Conservation (phyloP, 1,284 basidiomycete genomes). For the Cutaneotrichosporon sp. region DNA sequence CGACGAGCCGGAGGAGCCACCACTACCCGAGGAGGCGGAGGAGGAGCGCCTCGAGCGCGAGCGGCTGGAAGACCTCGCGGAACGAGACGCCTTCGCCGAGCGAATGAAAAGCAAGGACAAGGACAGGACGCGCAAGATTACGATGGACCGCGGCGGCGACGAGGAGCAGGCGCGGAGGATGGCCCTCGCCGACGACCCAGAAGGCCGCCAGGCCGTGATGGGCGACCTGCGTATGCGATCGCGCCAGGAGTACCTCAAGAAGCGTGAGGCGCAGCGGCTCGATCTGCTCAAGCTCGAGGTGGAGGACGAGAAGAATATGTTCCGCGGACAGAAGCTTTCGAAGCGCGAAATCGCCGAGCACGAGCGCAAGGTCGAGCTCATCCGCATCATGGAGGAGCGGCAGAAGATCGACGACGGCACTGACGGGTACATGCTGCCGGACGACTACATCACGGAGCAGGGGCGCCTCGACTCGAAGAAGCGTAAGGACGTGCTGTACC, state of each 20-base stretch:
- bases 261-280: constrained; percentile 93
- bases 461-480: constrained; percentile 98
- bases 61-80: constrained; percentile 73
- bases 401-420: constrained; percentile 89
- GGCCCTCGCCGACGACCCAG: constrained; percentile 79
- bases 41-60: constrained; percentile 71
- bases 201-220: constrained; percentile 74
- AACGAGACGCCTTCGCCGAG: constrained; percentile 90
- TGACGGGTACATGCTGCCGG: constrained; percentile 91
- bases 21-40: constrained; percentile 60
- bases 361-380: constrained; percentile 88
- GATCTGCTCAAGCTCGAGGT: constrained; percentile 92
- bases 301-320: constrained; percentile 84
- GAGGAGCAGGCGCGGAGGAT: constrained; percentile 80
- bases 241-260: constrained; percentile 91
- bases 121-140: constrained; percentile 82
- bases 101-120: constrained; percentile 81
- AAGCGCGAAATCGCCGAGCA: constrained; percentile 78
- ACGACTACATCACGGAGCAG: constrained; percentile 97
- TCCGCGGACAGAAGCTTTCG: constrained; percentile 78
- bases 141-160: constrained; percentile 82
- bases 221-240: constrained; percentile 81
- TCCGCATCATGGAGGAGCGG: constrained; percentile 89
- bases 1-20: constrained; percentile 26
- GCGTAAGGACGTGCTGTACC: constrained; percentile 89